These are phyloP conservation scores for Paraurostyla sp. DNA, from an alignment of 73 alveolate genomes.

Conservation along the genomic window DNA sequence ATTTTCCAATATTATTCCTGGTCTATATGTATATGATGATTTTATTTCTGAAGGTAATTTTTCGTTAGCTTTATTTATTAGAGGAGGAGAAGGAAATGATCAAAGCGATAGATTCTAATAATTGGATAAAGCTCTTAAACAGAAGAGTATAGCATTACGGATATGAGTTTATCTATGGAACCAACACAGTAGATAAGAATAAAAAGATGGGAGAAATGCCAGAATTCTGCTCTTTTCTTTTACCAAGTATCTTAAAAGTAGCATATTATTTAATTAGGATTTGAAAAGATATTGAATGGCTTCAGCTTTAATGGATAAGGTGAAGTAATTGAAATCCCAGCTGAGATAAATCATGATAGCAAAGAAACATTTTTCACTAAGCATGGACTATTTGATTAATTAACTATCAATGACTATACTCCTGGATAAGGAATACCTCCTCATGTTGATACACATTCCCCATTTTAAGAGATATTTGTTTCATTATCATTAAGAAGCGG, in stretches of 20 bases:
- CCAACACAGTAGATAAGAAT: constrained; percentile 72
- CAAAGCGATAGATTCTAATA: constrained; percentile 69
- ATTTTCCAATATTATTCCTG: constrained; percentile 69
- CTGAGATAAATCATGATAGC: constrained; percentile 7
- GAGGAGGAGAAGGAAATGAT: constrained; percentile 79
- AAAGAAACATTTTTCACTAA: constrained; percentile 35
- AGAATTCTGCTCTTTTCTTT: constrained; percentile 44
- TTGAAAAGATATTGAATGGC: constrained; percentile 16
- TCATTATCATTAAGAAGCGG: constrained; percentile 78
- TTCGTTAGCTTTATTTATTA: neutral
- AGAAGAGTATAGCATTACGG: constrained; percentile 92
- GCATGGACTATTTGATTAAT: constrained; percentile 70
- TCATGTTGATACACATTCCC: constrained; percentile 90
- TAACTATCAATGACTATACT: constrained; percentile 80
- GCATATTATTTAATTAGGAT: neutral
- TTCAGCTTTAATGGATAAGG: constrained; percentile 51
- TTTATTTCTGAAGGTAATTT: constrained; percentile 76
- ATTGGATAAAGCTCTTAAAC: constrained; percentile 79
- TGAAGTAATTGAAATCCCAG: constrained; percentile 56
- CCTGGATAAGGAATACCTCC: constrained; percentile 95
- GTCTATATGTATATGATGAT: constrained; percentile 78
- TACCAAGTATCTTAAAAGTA: neutral
- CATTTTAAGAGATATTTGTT: constrained; percentile 83
- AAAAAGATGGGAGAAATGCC: constrained; percentile 65
- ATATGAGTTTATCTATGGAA: constrained; percentile 88